phyloP scores from a whole-genome alignment of 805 yeast species.

The Ogataea nonfermentans region DNA sequence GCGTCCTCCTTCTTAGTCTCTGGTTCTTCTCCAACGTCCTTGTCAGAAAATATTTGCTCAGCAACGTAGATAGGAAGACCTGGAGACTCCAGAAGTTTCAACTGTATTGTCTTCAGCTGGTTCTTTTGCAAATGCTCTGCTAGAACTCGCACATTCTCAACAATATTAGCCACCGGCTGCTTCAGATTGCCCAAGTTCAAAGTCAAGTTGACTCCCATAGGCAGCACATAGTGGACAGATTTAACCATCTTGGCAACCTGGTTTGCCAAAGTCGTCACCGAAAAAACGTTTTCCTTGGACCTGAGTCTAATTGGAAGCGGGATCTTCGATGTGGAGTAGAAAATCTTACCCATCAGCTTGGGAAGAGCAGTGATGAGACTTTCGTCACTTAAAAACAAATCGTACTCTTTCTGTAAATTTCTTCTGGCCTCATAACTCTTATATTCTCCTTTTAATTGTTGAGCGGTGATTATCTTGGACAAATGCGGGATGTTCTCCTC shows the following conservation, averaged over 20 bases:
- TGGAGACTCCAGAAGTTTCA: conserved; percentile 74
- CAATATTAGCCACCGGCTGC: conserved; percentile 48
- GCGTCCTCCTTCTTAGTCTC: conserved; percentile 27
- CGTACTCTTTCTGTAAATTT: conserved; percentile 63
- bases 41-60: conserved; percentile 50
- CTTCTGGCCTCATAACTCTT: conserved; percentile 89
- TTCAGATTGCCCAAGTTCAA: conserved; percentile 62
- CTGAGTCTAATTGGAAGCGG: conserved; percentile 64
- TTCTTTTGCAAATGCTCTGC: conserved; percentile 43
- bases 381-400: conserved; percentile 82
- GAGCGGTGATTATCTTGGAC: conserved; percentile 60
- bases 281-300: conserved; percentile 30
- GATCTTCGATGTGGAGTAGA: conserved; percentile 57
- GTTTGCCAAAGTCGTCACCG: conserved; percentile 51
- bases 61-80: conserved; percentile 79
- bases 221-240: conserved; percentile 62
- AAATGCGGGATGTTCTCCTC: conserved; percentile 45
- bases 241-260: conserved; percentile 57
- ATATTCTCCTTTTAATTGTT: conserved; percentile 78
- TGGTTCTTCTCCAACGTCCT: conserved; percentile 43
- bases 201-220: conserved; percentile 68
- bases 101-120: conserved; percentile 53
- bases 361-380: conserved; percentile 79
- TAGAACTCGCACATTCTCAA: conserved; percentile 59
- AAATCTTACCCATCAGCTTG: conserved; percentile 74